Percentiles rank a stretch among this genome's conserved stretches.
phyloP scores from a whole-genome alignment of 306 rosid species.

The Abrus precatorius region DNA sequence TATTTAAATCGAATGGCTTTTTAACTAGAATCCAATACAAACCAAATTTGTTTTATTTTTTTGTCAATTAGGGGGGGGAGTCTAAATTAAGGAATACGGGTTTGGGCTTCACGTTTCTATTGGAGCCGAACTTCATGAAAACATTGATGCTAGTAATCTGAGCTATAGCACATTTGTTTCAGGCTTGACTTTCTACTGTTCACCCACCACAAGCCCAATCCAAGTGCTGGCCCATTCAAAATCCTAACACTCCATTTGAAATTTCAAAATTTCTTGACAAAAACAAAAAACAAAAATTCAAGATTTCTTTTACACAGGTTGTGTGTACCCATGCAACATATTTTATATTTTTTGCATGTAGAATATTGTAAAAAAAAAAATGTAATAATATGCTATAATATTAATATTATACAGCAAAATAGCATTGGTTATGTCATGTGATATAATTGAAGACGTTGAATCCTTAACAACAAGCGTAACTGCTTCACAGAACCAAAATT shows the following conservation, averaged over 20 bases:
- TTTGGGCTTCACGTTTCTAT: neutral
- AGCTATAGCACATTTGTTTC: neutral
- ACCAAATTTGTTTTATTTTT: no score
- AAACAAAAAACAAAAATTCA: no score
- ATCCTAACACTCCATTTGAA: neutral
- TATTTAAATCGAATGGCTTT: no score
- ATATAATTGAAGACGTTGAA: constrained; percentile 13
- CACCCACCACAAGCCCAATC: neutral
- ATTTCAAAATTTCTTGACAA: neutral
- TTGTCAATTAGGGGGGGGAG: no score
- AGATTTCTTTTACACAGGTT: neutral
- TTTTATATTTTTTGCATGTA: neutral
- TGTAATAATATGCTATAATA: neutral
- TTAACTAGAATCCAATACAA: no score
- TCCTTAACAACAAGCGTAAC: neutral
- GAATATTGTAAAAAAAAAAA: neutral
- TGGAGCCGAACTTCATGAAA: neutral
- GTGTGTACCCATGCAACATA: neutral
- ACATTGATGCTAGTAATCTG: neutral
- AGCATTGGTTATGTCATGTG: neutral
- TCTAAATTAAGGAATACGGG: neutral
- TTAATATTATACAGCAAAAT: neutral
- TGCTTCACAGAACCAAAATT: neutral
- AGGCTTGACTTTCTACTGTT: neutral
- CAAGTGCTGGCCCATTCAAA: neutral